Conservation (phyloP, 306 rosid genomes). For the Cucurbita pepo region DNA sequence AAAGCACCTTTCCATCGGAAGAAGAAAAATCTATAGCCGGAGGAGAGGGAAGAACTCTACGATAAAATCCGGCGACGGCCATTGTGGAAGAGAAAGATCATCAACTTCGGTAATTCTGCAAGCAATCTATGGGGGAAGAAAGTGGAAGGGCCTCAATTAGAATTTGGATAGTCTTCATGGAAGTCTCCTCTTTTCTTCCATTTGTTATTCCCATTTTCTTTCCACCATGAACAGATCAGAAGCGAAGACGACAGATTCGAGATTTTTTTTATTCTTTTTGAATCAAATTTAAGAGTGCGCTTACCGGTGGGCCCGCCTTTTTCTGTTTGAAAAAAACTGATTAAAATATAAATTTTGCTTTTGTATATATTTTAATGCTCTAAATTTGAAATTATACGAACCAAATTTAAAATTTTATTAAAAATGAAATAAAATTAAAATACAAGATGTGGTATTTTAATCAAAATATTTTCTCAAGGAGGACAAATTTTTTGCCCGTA, state of each 20-base stretch:
- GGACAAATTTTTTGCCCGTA: too few relatives aligned
- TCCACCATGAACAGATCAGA: not conserved
- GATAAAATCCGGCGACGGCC: constrained; percentile 15
- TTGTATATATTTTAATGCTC: too few relatives aligned
- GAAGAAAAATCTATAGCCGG: constrained; percentile 23
- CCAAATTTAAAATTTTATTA: too few relatives aligned
- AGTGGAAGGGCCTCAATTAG: not conserved
- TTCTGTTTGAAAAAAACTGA: too few relatives aligned
- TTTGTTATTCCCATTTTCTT: not conserved
- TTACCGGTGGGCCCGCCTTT: not conserved
- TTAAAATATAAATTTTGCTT: too few relatives aligned
- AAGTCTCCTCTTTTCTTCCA: not conserved
- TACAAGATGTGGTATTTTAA: too few relatives aligned
- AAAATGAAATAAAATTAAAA: too few relatives aligned
- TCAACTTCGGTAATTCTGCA: not conserved
- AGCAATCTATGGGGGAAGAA: not conserved
- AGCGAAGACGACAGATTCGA: too few relatives aligned
- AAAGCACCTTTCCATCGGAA: constrained; percentile 18
- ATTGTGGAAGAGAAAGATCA: not conserved
- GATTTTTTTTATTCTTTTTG: not conserved
- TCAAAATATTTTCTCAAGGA: too few relatives aligned
- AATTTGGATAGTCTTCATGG: not conserved
- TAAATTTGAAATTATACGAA: too few relatives aligned
- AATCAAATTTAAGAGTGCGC: not conserved
- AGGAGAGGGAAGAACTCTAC: constrained; percentile 20